These are phyloP conservation scores for Reticulomyxa filosa DNA, from an alignment of 78 protist genomes.

Conservation along the genomic window DNA sequence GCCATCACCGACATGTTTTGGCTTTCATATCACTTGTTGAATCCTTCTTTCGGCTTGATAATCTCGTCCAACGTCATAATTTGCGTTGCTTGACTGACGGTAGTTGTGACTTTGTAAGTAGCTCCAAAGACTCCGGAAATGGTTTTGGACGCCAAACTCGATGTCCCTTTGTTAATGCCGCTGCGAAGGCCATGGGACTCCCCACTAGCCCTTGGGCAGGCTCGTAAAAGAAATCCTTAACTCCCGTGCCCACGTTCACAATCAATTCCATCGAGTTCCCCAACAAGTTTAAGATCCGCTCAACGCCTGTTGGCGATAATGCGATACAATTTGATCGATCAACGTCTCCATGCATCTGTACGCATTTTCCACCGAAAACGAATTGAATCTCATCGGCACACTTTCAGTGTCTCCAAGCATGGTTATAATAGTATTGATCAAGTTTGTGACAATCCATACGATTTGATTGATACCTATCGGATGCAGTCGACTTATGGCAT, in stretches of 20 bases:
- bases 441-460: too few species aligned
- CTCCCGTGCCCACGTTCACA: not conserved
- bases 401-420: not conserved
- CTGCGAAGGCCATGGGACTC: not conserved
- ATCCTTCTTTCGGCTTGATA: too few species aligned
- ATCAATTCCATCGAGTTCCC: not conserved
- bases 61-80: too few species aligned
- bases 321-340: not conserved
- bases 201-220: not conserved
- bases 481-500: too few species aligned
- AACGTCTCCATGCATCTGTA: not conserved
- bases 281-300: not conserved
- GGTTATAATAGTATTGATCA: too few species aligned
- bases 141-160: not conserved
- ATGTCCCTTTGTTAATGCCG: not conserved
- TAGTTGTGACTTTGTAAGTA: not conserved
- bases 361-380: not conserved
- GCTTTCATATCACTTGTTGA: too few species aligned
- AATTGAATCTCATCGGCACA: slow-evolving; percentile 5
- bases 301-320: slow-evolving; percentile 1
- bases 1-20: too few species aligned
- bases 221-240: slow-evolving; percentile 5
- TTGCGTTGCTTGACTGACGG: too few species aligned
- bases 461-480: too few species aligned
- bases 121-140: not conserved